Conservation (phyloP, 495 filamentous ascomycete genomes). For the Neurospora sublineolata region DNA sequence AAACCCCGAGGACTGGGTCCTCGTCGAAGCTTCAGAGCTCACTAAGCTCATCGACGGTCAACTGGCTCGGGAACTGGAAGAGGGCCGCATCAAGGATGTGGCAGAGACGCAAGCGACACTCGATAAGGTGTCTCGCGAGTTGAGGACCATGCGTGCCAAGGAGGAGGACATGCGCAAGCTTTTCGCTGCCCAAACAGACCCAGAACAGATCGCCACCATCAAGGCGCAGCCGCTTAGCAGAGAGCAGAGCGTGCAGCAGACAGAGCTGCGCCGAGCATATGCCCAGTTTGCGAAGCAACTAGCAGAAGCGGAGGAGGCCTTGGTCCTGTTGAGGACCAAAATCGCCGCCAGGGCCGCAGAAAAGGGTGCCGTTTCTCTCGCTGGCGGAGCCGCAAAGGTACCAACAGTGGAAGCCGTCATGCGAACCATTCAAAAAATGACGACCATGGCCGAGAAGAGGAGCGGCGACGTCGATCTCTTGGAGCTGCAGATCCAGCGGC, state of each 20-base stretch:
- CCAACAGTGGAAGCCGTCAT: slow-evolving; percentile 88
- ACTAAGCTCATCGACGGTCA: slow-evolving; percentile 42
- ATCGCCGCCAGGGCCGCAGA: slow-evolving; percentile 39
- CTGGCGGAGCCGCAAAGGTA: slow-evolving; percentile 30
- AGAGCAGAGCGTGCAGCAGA: slow-evolving; percentile 71
- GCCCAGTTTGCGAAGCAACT: slow-evolving; percentile 59
- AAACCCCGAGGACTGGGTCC: slow-evolving; percentile 50
- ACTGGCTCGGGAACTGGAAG: slow-evolving; percentile 46
- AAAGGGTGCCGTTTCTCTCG: slow-evolving; percentile 3
- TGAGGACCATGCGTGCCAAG: slow-evolving; percentile 55
- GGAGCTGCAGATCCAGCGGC: slow-evolving; percentile 67
- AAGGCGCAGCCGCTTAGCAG: slow-evolving; percentile 63
- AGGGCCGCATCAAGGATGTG: slow-evolving; percentile 52
- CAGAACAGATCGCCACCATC: slow-evolving; percentile 46
- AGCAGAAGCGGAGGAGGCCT: slow-evolving; percentile 63
- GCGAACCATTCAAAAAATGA: slow-evolving; percentile 86
- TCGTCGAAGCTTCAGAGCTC: slow-evolving; percentile 60
- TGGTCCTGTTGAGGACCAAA: slow-evolving; percentile 72
- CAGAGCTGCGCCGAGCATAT: slow-evolving; percentile 63
- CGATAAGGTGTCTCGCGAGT: slow-evolving; percentile 49
- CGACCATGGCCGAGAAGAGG: slow-evolving; percentile 73
- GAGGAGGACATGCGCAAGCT: slow-evolving; percentile 62
- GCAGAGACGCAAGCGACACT: slow-evolving; percentile 51
- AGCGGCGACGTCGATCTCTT: slow-evolving; percentile 81
- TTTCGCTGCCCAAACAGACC: slow-evolving; percentile 50